Evolutionary conservation across 1,284 basidiomycete species (phyloP).

Genomic region (Caloboletus firmus): DNA sequence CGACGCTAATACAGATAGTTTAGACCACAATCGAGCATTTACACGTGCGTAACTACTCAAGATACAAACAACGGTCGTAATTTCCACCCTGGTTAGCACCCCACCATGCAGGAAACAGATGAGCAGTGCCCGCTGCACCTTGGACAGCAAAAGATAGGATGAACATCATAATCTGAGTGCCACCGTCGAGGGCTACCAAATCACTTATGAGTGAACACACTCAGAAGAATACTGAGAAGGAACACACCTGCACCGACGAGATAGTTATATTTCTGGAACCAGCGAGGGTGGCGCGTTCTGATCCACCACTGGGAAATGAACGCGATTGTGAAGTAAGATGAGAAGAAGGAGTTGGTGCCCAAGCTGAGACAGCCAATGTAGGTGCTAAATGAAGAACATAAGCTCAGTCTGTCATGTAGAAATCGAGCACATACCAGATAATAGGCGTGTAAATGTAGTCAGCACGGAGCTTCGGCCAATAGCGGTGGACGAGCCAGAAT

Average conservation of each 20-base stretch:
- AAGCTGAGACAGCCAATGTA: constrained; percentile 42
- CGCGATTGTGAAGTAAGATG: constrained; percentile 47
- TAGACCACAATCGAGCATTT: not conserved
- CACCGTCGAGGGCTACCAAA: constrained; percentile 52
- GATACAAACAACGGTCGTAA: constrained; percentile 21
- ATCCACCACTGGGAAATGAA: constrained; percentile 59
- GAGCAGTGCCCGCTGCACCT: constrained; percentile 58
- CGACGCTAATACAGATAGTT: not conserved
- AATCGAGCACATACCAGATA: constrained; percentile 35
- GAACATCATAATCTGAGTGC: constrained; percentile 69
- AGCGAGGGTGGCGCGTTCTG: constrained; percentile 54
- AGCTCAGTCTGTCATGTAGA: not conserved
- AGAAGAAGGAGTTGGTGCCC: constrained; percentile 47
- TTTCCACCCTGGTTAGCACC: constrained; percentile 48
- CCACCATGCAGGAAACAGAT: constrained; percentile 62
- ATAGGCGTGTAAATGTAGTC: constrained; percentile 49
- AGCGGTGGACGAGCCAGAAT: constrained; percentile 54
- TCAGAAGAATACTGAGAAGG: not conserved
- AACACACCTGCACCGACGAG: constrained; percentile 43
- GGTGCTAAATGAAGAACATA: constrained; percentile 17
- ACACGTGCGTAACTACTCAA: constrained; percentile 5
- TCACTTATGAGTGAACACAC: not conserved
- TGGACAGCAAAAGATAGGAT: constrained; percentile 71
- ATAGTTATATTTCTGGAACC: constrained; percentile 54
- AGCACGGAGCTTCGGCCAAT: constrained; percentile 41